These are phyloP conservation scores for Geranium incanum DNA, from an alignment of 441 rosid genomes.

Conservation along the genomic window DNA sequence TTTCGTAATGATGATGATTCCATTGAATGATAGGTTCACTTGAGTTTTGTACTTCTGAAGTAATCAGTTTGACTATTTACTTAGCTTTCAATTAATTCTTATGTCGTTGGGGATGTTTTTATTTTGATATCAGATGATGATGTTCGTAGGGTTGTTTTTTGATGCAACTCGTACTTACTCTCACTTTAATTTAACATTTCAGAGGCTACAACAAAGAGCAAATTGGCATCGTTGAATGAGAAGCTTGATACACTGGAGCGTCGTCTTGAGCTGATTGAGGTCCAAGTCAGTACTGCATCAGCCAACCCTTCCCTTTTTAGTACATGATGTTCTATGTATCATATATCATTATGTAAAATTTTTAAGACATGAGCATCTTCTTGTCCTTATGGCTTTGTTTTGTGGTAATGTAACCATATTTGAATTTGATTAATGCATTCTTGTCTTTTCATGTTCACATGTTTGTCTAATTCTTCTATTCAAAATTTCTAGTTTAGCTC, in stretches of 20 bases:
- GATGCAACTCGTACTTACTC: background rate
- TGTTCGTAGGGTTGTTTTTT: background rate
- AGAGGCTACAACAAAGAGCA: conserved; percentile 87
- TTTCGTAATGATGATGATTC: background rate
- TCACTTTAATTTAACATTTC: background rate
- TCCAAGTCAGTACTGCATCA: conserved; percentile 83
- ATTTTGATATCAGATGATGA: background rate
- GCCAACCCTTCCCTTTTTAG: conserved; percentile 72
- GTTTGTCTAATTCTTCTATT: conserved; percentile 3
- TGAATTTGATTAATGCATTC: background rate
- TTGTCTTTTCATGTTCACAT: conserved; percentile 7
- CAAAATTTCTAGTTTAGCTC: background rate
- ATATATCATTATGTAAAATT: background rate
- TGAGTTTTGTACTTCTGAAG: background rate
- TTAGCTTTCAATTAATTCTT: conserved; percentile 1
- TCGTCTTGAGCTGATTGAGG: conserved; percentile 78
- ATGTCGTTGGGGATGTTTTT: background rate
- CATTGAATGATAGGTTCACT: background rate
- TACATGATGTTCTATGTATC: conserved; percentile 28
- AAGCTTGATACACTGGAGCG: conserved; percentile 85
- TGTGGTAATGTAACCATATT: conserved; percentile 13
- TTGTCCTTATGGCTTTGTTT: background rate
- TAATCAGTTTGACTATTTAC: background rate
- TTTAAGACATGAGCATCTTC: background rate
- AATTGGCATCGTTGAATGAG: conserved; percentile 64